Evolutionary conservation across 331 rosid genomes (phyloP), one percentile per base, ranked within the genome.

Genomic region (Cydonia oblonga): DNA sequence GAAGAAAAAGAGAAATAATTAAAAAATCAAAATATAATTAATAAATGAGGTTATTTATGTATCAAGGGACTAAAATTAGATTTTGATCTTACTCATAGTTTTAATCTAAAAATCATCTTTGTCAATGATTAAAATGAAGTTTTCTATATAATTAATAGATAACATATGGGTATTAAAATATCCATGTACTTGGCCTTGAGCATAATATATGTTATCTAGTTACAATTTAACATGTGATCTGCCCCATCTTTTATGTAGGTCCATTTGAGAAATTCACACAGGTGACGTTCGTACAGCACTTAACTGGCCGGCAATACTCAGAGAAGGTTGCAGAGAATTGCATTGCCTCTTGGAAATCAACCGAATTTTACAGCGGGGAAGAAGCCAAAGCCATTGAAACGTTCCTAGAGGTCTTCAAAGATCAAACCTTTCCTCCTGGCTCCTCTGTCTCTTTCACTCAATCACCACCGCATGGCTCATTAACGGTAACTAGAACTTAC

Each of bases 241-340:
- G 2, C 5, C 1, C 9, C 10, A 19, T 20, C n/a, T 35, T 24
- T 67, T 5, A 35, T 33, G 23, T 66, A 88, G 96, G 90, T 8
- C 86, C 89, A 0, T 90, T 81, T 68, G 90, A 91, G 84, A 91
- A 84, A 65, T 56, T 91, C 12, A 85, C 80, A 8, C 49, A 76
- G 25, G 83, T 84, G 5, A 73, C 91, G 2, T 78, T 81, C 72
- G 52, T 89, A 54, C 56, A 66, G 73, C 81, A 82, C 1, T 28
- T 91, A 23, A 46, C 81, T 12, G 96, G 93, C 58, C 20, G 26
- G 11, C 86, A 87, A 61, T 91, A 83, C 40, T 84, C 80, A 0
- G 78, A 77, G 75, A 91, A 84, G 73, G 90, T 89, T 0, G 46
- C 93, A 9, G 86, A 91, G 61, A 91, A 86, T 19, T 89, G 90